phyloP scores from a whole-genome alignment of 371 early-diverging fungal genomes.

The Mucor sp. region DNA sequence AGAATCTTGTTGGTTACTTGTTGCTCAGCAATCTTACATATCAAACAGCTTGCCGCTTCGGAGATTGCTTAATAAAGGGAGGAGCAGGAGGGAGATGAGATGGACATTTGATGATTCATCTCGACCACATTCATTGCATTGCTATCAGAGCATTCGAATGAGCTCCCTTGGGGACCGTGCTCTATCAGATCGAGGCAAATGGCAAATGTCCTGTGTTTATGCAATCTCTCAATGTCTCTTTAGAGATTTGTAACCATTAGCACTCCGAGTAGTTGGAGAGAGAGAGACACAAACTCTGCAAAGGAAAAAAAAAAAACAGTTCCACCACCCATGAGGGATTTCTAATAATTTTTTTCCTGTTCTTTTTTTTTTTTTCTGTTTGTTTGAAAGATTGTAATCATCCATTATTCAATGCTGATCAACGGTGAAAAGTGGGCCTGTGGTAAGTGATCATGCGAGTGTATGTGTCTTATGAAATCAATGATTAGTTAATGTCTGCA shows the following conservation, averaged over 20 bases:
- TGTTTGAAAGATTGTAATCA: neutral
- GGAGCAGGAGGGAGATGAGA: too few relatives aligned
- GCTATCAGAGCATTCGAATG: too few relatives aligned
- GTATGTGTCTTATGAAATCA: neutral
- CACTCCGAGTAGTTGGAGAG: neutral
- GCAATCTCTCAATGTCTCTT: neutral
- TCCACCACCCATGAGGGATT: neutral
- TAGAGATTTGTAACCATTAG: neutral
- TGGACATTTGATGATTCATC: too few relatives aligned
- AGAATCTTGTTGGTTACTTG: too few relatives aligned
- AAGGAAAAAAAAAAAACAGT: too few relatives aligned
- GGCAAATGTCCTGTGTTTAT: neutral
- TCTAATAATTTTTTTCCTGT: neutral
- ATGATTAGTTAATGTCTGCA: neutral
- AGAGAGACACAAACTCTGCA: neutral
- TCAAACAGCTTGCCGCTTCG: too few relatives aligned
- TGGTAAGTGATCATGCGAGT: slow-evolving; percentile 17
- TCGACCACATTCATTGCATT: too few relatives aligned
- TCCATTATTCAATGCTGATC: slow-evolving; percentile 15
- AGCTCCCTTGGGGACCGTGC: too few relatives aligned
- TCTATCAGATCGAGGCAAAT: too few relatives aligned
- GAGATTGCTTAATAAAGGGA: too few relatives aligned
- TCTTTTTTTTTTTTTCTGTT: neutral
- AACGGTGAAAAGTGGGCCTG: slow-evolving; percentile 34
- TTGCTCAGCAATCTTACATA: too few relatives aligned